These are phyloP conservation scores for Daldinia caldariorum DNA, from an alignment of 495 filamentous ascomycete species.

Conservation along the genomic window DNA sequence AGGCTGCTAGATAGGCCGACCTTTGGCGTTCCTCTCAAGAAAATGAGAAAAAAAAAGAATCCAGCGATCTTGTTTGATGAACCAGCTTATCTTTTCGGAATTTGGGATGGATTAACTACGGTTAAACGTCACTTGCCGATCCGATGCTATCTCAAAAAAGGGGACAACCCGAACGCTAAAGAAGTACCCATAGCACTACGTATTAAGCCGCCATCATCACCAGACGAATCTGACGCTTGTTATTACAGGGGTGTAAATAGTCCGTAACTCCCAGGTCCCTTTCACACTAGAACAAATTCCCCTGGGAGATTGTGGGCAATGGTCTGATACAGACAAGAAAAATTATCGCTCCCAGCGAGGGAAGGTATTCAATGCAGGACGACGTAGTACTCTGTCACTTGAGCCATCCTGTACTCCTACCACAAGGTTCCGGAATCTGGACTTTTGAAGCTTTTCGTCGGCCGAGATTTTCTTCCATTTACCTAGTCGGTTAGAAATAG, in stretches of 20 bases:
- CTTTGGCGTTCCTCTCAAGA: neutral
- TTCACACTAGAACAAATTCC: slow-evolving; percentile 6
- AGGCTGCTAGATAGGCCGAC: neutral
- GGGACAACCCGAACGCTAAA: slow-evolving; percentile 11
- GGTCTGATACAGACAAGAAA: slow-evolving; percentile 30
- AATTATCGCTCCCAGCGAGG: slow-evolving; percentile 14
- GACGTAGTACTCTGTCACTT: slow-evolving; percentile 20
- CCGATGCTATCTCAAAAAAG: slow-evolving; percentile 23
- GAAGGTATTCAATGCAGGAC: slow-evolving; percentile 24
- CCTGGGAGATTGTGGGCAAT: slow-evolving; percentile 24
- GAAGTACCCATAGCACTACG: neutral
- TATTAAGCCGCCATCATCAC: slow-evolving; percentile 18
- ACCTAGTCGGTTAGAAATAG: neutral
- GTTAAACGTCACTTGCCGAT: slow-evolving; percentile 30
- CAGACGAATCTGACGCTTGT: slow-evolving; percentile 33
- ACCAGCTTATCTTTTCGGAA: slow-evolving; percentile 16
- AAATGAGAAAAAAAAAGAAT: no score
- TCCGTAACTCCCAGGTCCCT: slow-evolving; percentile 9
- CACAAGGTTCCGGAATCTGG: slow-evolving; percentile 8
- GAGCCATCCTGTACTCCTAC: slow-evolving; percentile 19
- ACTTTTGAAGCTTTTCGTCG: slow-evolving; percentile 6
- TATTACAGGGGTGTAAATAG: slow-evolving; percentile 24
- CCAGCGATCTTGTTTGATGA: slow-evolving; percentile 25
- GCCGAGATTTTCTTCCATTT: neutral
- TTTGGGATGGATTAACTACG: slow-evolving; percentile 17